phyloP scores from a whole-genome alignment of 1,139 yeast genomes.

The Saccharomycopsis phalli region DNA sequence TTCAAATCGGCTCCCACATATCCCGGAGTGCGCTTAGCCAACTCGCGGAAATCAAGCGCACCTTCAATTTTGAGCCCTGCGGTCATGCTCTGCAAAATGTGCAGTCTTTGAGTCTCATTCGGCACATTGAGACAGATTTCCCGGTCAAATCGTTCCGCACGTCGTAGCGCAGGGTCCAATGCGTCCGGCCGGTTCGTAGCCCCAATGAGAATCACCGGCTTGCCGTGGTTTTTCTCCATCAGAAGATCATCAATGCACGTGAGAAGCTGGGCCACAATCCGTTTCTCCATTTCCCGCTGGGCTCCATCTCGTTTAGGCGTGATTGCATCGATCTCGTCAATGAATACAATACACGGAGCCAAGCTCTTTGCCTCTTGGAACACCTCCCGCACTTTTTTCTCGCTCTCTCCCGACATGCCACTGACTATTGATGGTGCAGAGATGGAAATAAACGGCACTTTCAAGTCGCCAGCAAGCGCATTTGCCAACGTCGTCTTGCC shows the following conservation, averaged over 20 bases:
- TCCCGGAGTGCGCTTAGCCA: constrained; percentile 95
- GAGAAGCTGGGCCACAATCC: constrained; percentile 90
- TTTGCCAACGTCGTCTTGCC: constrained; percentile 96
- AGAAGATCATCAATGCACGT: constrained; percentile 92
- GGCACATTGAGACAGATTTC: constrained; percentile 94
- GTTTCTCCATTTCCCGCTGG: constrained; percentile 94
- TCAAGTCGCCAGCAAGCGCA: constrained; percentile 90
- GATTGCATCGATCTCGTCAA: constrained; percentile 96
- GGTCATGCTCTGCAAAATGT: constrained; percentile 71
- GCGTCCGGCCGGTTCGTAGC: constrained; percentile 98
- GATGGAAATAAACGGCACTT: constrained; percentile 83
- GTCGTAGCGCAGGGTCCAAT: constrained; percentile 86
- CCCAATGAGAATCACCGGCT: constrained; percentile 91
- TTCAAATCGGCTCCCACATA: constrained; percentile 97
- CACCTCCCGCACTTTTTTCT: constrained; percentile 83
- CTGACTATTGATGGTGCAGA: constrained; percentile 96
- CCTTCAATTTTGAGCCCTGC: constrained; percentile 56
- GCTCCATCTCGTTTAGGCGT: constrained; percentile 98
- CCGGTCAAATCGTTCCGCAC: constrained; percentile 95
- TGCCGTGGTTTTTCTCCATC: constrained; percentile 79
- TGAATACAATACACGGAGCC: constrained; percentile 89
- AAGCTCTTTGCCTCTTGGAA: constrained; percentile 85
- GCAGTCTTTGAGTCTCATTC: constrained; percentile 70
- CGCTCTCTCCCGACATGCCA: constrained; percentile 99
- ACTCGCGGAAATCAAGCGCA: constrained; percentile 55